Evolutionary conservation across 371 early-diverging fungal species (phyloP).

Genomic region (Dipsacomyces acuminosporus): DNA sequence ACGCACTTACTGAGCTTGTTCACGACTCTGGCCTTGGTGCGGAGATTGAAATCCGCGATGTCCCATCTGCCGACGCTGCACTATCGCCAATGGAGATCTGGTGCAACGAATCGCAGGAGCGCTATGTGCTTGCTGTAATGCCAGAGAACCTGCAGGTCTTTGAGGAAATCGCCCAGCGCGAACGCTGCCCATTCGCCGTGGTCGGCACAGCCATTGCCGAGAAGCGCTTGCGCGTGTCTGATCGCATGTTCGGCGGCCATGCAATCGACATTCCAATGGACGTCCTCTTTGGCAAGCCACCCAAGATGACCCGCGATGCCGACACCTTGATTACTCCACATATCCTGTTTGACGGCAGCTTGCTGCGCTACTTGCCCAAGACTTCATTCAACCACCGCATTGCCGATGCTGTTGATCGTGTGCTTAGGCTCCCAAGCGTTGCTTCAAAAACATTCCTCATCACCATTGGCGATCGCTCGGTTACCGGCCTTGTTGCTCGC

Average conservation of each 20-base stretch:
- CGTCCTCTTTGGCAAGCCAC: conserved; percentile 92
- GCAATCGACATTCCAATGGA: conserved; percentile 95
- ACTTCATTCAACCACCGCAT: conserved; percentile 33
- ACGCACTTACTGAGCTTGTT: conserved; percentile 95
- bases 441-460: conserved; percentile 91
- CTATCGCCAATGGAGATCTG: conserved; percentile 99
- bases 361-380: conserved; percentile 54
- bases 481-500: conserved; percentile 89
- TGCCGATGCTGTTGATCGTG: conserved; percentile 66
- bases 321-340: conserved; percentile 53
- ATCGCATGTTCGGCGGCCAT: conserved; percentile 53
- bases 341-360: conserved; percentile 58
- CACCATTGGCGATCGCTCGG: conserved; percentile 94
- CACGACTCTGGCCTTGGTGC: conserved; percentile 92
- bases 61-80: conserved; percentile 82
- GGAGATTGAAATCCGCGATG: conserved; percentile 77
- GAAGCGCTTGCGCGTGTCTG: conserved; percentile 73
- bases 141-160: conserved; percentile 62
- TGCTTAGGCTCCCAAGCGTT: conserved; percentile 82
- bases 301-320: conserved; percentile 78
- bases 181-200: conserved; percentile 87
- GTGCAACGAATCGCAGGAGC: conserved; percentile 98
- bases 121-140: conserved; percentile 87
- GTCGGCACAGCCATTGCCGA: conserved; percentile 89
- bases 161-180: conserved; percentile 74